Evolutionary conservation across 345 rosid genomes (phyloP).

Genomic region (Odontarrhena argentea): DNA sequence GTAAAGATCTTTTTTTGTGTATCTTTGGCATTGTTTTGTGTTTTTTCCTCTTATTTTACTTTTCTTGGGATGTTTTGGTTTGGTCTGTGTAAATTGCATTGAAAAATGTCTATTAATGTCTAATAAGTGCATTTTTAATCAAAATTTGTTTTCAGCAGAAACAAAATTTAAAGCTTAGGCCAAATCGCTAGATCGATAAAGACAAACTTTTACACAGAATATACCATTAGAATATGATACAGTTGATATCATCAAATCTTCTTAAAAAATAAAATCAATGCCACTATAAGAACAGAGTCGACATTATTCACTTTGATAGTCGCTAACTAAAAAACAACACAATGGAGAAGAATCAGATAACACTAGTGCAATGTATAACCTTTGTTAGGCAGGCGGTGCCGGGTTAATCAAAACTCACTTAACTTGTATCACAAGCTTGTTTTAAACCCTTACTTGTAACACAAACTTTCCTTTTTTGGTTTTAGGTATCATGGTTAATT

Average conservation of each 20-base stretch:
- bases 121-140: neutral
- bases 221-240: conserved; percentile 18
- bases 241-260: conserved; percentile 24
- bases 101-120: neutral
- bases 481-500: conserved; percentile 77
- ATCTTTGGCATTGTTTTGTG: conserved; percentile 20
- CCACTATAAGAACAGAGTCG: conserved; percentile 17
- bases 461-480: neutral
- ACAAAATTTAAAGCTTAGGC: conserved; percentile 18
- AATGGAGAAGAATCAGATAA: conserved; percentile 26
- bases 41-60: conserved; percentile 2
- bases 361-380: conserved; percentile 39
- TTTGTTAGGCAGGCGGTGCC: conserved; percentile 92
- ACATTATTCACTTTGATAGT: neutral
- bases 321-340: conserved; percentile 4
- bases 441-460: conserved; percentile 17
- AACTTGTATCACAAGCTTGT: neutral
- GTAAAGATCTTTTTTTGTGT: conserved; percentile 34
- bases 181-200: conserved; percentile 10
- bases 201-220: conserved; percentile 9
- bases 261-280: neutral
- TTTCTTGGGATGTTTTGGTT: conserved; percentile 13
- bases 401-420: conserved; percentile 12
- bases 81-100: conserved; percentile 29
- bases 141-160: neutral